Conservation (phyloP, 2,329 filamentous ascomycete genomes). For the Ambrosiella cleistominuta region DNA sequence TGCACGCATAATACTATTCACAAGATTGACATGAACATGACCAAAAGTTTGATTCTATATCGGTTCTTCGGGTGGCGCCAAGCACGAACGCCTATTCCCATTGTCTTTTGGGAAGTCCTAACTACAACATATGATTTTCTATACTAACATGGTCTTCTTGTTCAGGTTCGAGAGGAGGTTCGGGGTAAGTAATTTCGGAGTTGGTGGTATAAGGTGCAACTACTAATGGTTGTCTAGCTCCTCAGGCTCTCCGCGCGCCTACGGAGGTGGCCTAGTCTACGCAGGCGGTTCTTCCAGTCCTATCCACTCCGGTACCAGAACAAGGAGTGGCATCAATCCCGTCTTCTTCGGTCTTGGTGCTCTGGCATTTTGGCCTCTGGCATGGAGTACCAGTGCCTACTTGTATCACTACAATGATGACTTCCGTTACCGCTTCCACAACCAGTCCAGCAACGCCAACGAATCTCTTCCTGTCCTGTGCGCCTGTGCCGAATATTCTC, state of each 20-base stretch:
- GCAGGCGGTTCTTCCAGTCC: slow-evolving; percentile 45
- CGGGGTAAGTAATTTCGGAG: too few species aligned
- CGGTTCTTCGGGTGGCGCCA: too few species aligned
- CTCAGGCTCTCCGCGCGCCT: slow-evolving; percentile 37
- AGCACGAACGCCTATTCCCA: background rate
- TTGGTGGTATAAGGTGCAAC: background rate
- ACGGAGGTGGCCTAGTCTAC: slow-evolving; percentile 48
- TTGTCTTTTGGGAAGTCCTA: background rate
- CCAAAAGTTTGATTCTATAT: too few species aligned
- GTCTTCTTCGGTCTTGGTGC: slow-evolving; percentile 31
- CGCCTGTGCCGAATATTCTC: slow-evolving; percentile 32
- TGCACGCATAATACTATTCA: background rate
- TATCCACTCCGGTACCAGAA: slow-evolving; percentile 36
- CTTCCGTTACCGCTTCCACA: slow-evolving; percentile 30
- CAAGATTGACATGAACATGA: too few species aligned
- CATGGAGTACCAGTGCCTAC: slow-evolving; percentile 48
- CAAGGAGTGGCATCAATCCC: slow-evolving; percentile 33
- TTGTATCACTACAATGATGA: slow-evolving; percentile 37
- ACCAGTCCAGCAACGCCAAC: slow-evolving; percentile 26
- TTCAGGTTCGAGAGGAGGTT: slow-evolving; percentile 4
- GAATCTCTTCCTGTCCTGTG: slow-evolving; percentile 23
- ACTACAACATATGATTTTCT: background rate
- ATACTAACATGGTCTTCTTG: background rate
- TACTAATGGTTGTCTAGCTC: slow-evolving; percentile 21
- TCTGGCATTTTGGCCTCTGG: slow-evolving; percentile 43